A percentile compares a stretch with the other conserved stretches of the same genome.
phyloP scores from a whole-genome alignment of 2,329 filamentous ascomycete genomes.

The Chrysoporthe puriensis region DNA sequence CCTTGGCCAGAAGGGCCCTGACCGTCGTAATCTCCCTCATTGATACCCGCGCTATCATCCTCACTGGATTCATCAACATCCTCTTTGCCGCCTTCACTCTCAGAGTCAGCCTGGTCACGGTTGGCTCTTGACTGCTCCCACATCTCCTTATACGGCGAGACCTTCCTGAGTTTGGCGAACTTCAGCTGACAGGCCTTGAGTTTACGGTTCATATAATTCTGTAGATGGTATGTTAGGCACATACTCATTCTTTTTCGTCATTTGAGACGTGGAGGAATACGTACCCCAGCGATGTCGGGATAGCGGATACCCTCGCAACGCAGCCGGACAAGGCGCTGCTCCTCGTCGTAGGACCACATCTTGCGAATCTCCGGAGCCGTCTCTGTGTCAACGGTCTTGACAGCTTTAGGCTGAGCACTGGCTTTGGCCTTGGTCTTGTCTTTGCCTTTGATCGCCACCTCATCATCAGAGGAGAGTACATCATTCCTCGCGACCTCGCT shows the following conservation, averaged over 20 bases:
- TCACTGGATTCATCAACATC: neutral
- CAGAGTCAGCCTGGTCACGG: neutral
- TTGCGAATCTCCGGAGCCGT: neutral
- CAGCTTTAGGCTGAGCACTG: neutral
- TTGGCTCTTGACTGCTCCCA: neutral
- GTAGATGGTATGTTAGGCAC: neutral
- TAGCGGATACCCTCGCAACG: neutral
- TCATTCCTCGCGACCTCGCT: conserved; percentile 1
- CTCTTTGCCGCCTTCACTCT: neutral
- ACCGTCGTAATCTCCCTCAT: too few species aligned
- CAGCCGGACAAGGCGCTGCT: neutral
- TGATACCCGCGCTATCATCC: too few species aligned
- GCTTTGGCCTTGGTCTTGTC: neutral
- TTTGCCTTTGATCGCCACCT: neutral
- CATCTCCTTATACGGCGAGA: neutral
- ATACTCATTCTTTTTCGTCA: neutral
- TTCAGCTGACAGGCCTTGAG: conserved; percentile 11
- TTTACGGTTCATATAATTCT: neutral
- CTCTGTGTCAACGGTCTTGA: neutral
- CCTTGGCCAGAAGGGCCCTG: neutral
- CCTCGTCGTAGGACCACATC: neutral
- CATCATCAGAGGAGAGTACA: neutral
- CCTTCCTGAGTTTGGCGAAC: neutral
- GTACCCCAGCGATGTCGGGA: neutral
- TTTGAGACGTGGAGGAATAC: neutral